A percentile compares a stretch with the other conserved stretches of the same genome.
These are phyloP conservation scores for Rhizopogon vesiculosus DNA, from an alignment of 768 basidiomycete species.

Conservation along the genomic window DNA sequence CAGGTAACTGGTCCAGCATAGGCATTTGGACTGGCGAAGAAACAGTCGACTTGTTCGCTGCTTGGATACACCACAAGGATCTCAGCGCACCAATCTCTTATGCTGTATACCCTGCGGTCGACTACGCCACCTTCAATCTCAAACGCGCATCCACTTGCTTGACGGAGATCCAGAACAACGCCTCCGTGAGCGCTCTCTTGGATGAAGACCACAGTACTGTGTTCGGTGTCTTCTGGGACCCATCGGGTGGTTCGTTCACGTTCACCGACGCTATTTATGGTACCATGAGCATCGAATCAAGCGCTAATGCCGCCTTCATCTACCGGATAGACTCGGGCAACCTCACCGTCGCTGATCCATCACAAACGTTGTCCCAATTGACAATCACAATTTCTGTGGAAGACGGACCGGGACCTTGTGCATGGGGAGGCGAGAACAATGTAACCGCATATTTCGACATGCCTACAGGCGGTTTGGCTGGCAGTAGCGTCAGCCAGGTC, in stretches of 20 bases:
- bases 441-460: slow-evolving; percentile 35
- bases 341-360: slow-evolving; percentile 62
- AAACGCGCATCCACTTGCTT: slow-evolving; percentile 31
- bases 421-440: slow-evolving; percentile 10
- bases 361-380: slow-evolving; percentile 40
- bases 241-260: slow-evolving; percentile 36
- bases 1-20: slow-evolving; percentile 57
- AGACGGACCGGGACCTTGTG: slow-evolving; percentile 7
- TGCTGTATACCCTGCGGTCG: slow-evolving; percentile 49
- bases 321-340: slow-evolving; percentile 38
- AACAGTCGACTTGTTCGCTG: slow-evolving; percentile 61
- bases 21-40: slow-evolving; percentile 58
- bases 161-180: slow-evolving; percentile 42
- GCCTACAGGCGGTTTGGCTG: slow-evolving; percentile 42
- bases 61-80: slow-evolving; percentile 48
- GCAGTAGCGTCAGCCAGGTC: slow-evolving; percentile 39
- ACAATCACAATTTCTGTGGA: slow-evolving; percentile 32
- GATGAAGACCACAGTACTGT: slow-evolving; percentile 37
- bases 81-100: slow-evolving; percentile 41
- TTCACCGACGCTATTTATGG: slow-evolving; percentile 26
- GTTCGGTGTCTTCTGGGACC: slow-evolving; percentile 56
- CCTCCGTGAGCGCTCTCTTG: slow-evolving; percentile 43
- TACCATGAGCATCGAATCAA: slow-evolving; percentile 29
- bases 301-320: slow-evolving; percentile 40
- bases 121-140: slow-evolving; percentile 29